Evolutionary conservation across 2,329 filamentous ascomycete species (phyloP), one percentile per base, ranked within the genome.

Genomic region (Didymella sp.): DNA sequence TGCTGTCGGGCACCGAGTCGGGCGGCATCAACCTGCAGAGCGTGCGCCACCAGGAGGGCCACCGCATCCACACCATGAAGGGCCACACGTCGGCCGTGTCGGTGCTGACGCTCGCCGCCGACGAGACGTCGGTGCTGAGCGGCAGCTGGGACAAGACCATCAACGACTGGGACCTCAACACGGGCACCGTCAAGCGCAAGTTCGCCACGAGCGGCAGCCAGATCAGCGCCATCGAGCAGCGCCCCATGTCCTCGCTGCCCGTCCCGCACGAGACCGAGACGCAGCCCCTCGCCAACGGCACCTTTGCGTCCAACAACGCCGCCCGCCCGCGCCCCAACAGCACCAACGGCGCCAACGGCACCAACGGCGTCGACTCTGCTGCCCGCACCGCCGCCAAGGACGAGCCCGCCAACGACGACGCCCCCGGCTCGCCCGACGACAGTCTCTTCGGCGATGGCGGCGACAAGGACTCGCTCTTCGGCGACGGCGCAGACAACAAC

Each of bases 111-210:
- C 79, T 99, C 12, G 87, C 91, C 0, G 86, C 89, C 5, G 93
- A 98, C 65, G 95, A 99, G 78, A 88, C 84, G 69, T 93, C 89
- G 35, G 85, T 98, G 4, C 77, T 99, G 8, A 97, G 92, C 30
- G 95, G 95, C 3, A 94, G 92, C 73, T 99, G 95, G 95, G 95
- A 99, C 76, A 98, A 96, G 78, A 90, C 86, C 17, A 88, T 98
- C 0, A 85, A 92, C 50, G 93, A 98, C 73, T 99, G 95, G 95
- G 95, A 98, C 74, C 77, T 99, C 24, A 92, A 98, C 69, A 95
- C 87, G 1, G 95, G 95, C 0, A 83, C 89, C 67, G 82, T 89
- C 6, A 88, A 87, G 62, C 85, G 93, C 11, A 84, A 84, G 4
- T 99, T 95, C 69, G 87, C 89, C 43, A 89, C 89, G 2, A 91